A percentile compares a stretch with the other conserved stretches of the same genome.
Evolutionary conservation across 2,329 filamentous ascomycete genomes (phyloP).

Genomic region (Stagonosporopsis chrysanthemi): DNA sequence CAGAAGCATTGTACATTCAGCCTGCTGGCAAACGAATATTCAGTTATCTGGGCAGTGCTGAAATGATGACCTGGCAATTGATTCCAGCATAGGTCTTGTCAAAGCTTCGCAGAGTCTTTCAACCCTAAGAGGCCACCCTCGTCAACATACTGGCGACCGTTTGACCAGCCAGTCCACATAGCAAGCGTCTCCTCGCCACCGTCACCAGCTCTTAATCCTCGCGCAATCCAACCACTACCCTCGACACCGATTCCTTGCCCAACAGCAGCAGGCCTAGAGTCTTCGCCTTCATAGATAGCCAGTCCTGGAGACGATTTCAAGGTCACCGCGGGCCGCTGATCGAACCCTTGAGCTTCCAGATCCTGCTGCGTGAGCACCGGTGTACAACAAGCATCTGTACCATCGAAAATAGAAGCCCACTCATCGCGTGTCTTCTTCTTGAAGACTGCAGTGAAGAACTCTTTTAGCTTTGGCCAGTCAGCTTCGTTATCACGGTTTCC

Average conservation of each 20-base stretch:
- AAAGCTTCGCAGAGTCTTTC: constrained; percentile 53
- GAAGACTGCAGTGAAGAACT: constrained; percentile 70
- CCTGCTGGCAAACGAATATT: constrained; percentile 2
- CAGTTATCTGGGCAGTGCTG: background rate
- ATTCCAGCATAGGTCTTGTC: constrained; percentile 1
- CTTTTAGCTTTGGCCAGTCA: constrained; percentile 72
- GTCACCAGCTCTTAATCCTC: constrained; percentile 68
- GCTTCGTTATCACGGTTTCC: constrained; percentile 64
- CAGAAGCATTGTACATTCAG: constrained; percentile 20
- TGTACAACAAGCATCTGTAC: constrained; percentile 91
- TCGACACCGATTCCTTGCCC: constrained; percentile 72
- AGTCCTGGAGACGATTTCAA: constrained; percentile 73
- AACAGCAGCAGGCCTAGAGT: constrained; percentile 50
- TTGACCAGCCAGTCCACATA: constrained; percentile 80
- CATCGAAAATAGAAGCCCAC: constrained; percentile 88
- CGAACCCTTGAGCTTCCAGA: constrained; percentile 69
- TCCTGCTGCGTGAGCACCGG: constrained; percentile 81
- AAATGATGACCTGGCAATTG: background rate
- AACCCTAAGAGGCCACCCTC: constrained; percentile 46
- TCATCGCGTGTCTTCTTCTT: constrained; percentile 72
- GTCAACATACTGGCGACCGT: constrained; percentile 74
- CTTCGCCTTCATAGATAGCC: constrained; percentile 62
- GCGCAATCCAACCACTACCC: constrained; percentile 72
- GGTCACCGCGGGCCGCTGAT: constrained; percentile 75
- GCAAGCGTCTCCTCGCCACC: constrained; percentile 74